Base-by-base conservation (phyloP, 2,329 filamentous ascomycete species). In the Plectosphaerella cucumerina region DNA sequence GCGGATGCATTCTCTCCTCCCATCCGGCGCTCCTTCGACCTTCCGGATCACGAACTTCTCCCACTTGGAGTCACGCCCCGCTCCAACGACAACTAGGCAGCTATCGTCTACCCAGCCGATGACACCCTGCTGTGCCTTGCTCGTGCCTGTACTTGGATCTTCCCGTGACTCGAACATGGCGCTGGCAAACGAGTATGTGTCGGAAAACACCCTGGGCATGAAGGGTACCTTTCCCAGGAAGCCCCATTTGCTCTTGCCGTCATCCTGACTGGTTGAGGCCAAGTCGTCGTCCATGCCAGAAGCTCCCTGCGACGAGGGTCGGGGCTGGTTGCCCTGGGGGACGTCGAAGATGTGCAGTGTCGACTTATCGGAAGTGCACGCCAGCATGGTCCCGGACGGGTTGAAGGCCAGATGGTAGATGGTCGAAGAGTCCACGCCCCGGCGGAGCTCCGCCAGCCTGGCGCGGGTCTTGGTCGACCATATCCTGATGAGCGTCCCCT, bases 311-410 rank as follows among this genome's bases (percentile, higher is more conserved):
- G 62, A 8, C 15, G 44, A 46, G 3, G 44, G 64, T 14, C 48
- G 15, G 4, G 69, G 65, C 55, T 70, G 72, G 47, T 73, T 74
- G 9, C 75, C 72, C 53, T 81, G 78, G 4, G 87, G 86, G 1
- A 97, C 78, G 62, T 97, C 91, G 64, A 97, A 99, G 35, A 99
- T 81, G 69, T 99, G 94, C 11, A 99, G 77, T 1, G 92, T 99
- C 6, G 90, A 92, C 70, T 97, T 99, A 75, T 99, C 94, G 1
- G 92, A 97, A 1, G 93, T 97, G 55, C 91, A 93, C 22, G 94
- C 94, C 11, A 97, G 78, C 63, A 91, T 80, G 42, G 79, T 82
- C 48, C 87, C 89, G 1, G 85, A 85, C 1, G 92, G 92, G 18
- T 89, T 95, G 66, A 99, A 94, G 11, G 87, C 86, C 11, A 99